Percentiles rank a stretch among this genome's conserved stretches.
These are phyloP conservation scores for Phytophthora citrophthora DNA, from an alignment of 352 stramenopile genomes.

Conservation along the genomic window DNA sequence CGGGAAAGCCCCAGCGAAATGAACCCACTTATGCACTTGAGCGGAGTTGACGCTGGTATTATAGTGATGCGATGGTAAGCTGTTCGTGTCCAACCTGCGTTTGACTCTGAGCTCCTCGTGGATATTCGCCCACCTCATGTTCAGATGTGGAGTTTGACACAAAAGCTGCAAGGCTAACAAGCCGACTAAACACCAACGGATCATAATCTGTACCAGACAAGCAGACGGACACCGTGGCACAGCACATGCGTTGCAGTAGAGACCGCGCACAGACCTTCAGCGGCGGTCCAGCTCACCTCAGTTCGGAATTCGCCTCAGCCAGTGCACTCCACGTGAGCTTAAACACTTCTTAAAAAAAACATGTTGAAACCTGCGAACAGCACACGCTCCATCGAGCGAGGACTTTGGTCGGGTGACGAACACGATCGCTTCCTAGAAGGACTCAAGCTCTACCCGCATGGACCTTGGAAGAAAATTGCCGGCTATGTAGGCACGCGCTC, in stretches of 20 bases:
- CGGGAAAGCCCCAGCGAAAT: constrained; percentile 8
- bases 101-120: constrained; percentile 18
- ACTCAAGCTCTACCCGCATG: constrained; percentile 53
- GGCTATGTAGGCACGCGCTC: constrained; percentile 54
- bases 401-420: constrained; percentile 59
- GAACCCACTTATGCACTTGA: constrained; percentile 10
- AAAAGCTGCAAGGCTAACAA: neutral
- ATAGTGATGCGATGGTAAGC: neutral
- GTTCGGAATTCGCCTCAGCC: constrained; percentile 21
- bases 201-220: constrained; percentile 15
- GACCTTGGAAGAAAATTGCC: constrained; percentile 61
- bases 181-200: constrained; percentile 21
- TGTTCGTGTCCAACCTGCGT: constrained; percentile 22
- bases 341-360: neutral
- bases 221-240: constrained; percentile 6
- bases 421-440: constrained; percentile 67
- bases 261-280: constrained; percentile 2
- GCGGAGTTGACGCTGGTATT: neutral
- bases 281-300: constrained; percentile 10
- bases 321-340: neutral
- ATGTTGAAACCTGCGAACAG: constrained; percentile 27
- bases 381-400: constrained; percentile 30
- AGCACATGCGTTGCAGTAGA: constrained; percentile 16
- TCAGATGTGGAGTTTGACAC: constrained; percentile 27
- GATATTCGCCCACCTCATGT: constrained; percentile 21